Percentiles rank a stretch among this genome's conserved stretches.
phyloP scores from a whole-genome alignment of 2,329 filamentous ascomycete species.

The Monosporascus sp. region DNA sequence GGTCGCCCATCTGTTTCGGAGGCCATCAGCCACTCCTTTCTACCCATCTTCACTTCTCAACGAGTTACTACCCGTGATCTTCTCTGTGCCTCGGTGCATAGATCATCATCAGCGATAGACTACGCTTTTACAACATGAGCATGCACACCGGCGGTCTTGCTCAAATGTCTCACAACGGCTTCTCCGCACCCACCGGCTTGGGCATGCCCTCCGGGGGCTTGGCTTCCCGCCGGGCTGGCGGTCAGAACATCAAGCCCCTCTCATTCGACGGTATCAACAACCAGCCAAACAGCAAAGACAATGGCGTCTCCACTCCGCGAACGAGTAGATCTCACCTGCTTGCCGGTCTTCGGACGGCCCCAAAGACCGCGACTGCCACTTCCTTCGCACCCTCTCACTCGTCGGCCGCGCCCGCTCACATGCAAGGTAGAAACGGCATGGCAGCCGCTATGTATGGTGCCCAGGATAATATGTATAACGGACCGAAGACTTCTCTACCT shows the following conservation, averaged over 20 bases:
- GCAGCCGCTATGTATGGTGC: constrained; percentile 38
- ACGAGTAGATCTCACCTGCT: constrained; percentile 93
- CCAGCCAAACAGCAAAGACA: constrained; percentile 60
- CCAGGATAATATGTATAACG: constrained; percentile 39
- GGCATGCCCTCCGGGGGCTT: constrained; percentile 74
- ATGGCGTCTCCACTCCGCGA: constrained; percentile 72
- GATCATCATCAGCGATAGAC: constrained; percentile 16
- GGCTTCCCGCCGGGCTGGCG: constrained; percentile 74
- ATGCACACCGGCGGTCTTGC: constrained; percentile 97
- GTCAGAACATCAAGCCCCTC: constrained; percentile 84
- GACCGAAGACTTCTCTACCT: constrained; percentile 54
- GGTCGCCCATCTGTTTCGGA: constrained; percentile 19
- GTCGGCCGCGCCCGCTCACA: constrained; percentile 29
- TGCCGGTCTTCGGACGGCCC: constrained; percentile 86
- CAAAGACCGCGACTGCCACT: constrained; percentile 72
- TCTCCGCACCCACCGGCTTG: constrained; percentile 64
- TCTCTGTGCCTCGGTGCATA: constrained; percentile 4
- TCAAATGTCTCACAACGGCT: constrained; percentile 95
- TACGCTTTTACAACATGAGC: constrained; percentile 32
- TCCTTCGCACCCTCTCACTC: constrained; percentile 58
- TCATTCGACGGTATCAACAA: constrained; percentile 69
- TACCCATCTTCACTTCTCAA: constrained; percentile 20
- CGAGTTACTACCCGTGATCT: constrained; percentile 12
- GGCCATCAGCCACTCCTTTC: constrained; percentile 26
- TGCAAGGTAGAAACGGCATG: constrained; percentile 40